phyloP scores from a whole-genome alignment of 306 rosid species.

The Lathyrus tuberosus region DNA sequence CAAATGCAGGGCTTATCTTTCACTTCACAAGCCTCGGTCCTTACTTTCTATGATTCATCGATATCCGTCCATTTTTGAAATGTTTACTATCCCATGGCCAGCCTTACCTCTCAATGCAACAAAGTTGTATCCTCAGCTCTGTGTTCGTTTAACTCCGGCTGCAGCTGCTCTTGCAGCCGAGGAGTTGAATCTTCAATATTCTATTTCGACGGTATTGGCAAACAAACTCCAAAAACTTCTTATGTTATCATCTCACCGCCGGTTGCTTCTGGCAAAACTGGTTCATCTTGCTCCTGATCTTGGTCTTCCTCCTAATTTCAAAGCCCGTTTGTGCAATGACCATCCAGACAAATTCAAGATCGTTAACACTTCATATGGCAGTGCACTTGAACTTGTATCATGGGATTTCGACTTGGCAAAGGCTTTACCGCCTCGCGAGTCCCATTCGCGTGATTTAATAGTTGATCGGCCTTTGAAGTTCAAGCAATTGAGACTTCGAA shows the following conservation, averaged over 20 bases:
- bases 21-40: constrained; percentile 67
- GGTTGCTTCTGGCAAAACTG: constrained; percentile 73
- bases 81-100: constrained; percentile 66
- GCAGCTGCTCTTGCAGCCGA: constrained; percentile 61
- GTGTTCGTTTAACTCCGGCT: constrained; percentile 88
- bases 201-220: constrained; percentile 65
- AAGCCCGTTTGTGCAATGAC: constrained; percentile 82
- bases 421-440: constrained; percentile 52
- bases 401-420: constrained; percentile 71
- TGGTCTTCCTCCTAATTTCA: constrained; percentile 83
- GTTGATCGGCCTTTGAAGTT: constrained; percentile 92
- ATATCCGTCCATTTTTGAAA: constrained; percentile 79
- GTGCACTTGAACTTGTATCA: constrained; percentile 88
- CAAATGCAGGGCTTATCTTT: constrained; percentile 77
- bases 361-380: constrained; percentile 81
- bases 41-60: constrained; percentile 77
- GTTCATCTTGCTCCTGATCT: constrained; percentile 94
- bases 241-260: constrained; percentile 77
- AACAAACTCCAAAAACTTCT: constrained; percentile 86
- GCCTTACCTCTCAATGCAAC: constrained; percentile 79
- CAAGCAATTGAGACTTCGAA: constrained; percentile 78
- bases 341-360: constrained; percentile 77
- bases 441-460: constrained; percentile 56
- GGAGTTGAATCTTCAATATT: constrained; percentile 58
- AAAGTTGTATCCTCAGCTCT: constrained; percentile 67